Percentiles rank a stretch among this genome's conserved stretches.
Conservation (phyloP, 1,139 yeast species). For the Sugiyamaella japonica region DNA sequence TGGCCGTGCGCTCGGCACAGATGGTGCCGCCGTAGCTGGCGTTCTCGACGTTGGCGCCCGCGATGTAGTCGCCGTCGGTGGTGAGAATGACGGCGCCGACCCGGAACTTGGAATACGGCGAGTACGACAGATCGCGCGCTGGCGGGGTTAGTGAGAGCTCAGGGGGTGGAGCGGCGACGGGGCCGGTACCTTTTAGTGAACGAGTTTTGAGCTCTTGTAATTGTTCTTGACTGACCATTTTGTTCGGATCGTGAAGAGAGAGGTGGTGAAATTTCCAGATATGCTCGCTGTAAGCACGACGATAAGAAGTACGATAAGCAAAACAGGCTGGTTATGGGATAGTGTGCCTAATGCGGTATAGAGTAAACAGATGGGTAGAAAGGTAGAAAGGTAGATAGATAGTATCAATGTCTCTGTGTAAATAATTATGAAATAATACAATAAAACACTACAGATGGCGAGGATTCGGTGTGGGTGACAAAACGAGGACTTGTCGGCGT, state of each 20-base stretch:
- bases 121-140: conserved; percentile 53
- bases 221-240: conserved; percentile 39
- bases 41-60: conserved; percentile 90
- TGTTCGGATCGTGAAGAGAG: background rate
- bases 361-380: background rate
- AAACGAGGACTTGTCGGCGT: no score
- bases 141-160: conserved; percentile 5
- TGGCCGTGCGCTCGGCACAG: conserved; percentile 88
- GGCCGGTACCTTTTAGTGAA: conserved; percentile 23
- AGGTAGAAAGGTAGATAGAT: no score
- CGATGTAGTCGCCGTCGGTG: conserved; percentile 48
- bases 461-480: no score
- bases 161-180: background rate
- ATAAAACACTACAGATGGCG: no score
- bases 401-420: no score
- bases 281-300: no score
- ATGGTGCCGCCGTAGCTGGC: conserved; percentile 87
- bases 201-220: conserved; percentile 13
- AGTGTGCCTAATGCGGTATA: background rate
- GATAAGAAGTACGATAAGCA: no score
- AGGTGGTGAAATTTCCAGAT: no score
- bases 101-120: conserved; percentile 82
- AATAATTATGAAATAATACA: no score
- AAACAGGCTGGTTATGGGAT: background rate
- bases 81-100: conserved; percentile 81